Conservation (phyloP, 768 basidiomycete genomes). For the Gyrodon lividus region DNA sequence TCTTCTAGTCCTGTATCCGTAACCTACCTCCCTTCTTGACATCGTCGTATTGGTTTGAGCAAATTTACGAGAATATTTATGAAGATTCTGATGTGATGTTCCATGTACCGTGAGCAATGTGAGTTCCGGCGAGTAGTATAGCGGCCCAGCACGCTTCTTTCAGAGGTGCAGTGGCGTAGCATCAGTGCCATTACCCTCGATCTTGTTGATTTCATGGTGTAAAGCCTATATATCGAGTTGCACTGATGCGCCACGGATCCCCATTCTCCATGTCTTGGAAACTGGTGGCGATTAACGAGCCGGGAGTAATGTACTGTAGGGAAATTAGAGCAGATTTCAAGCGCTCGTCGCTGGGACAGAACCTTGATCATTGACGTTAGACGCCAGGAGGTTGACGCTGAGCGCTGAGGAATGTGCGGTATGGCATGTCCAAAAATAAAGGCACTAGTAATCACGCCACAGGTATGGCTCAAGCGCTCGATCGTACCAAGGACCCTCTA, state of each 20-base stretch:
- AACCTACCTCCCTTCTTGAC: constrained; percentile 20
- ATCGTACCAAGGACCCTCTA: too few species aligned
- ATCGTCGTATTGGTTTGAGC: constrained; percentile 17
- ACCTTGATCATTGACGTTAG: too few species aligned
- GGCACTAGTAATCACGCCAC: too few species aligned
- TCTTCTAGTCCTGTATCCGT: constrained; percentile 36
- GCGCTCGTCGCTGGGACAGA: too few species aligned
- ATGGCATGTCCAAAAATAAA: too few species aligned
- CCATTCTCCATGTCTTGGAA: background rate
- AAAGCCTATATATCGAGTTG: background rate
- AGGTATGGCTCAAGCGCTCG: too few species aligned
- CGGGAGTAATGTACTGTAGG: too few species aligned
- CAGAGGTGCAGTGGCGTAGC: background rate
- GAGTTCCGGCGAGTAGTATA: background rate
- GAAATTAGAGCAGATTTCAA: too few species aligned
- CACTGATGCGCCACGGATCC: constrained; percentile 9
- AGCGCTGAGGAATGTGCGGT: too few species aligned
- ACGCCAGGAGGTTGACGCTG: too few species aligned
- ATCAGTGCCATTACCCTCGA: background rate
- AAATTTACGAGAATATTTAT: constrained; percentile 32
- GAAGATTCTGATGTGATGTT: background rate
- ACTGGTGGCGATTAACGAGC: too few species aligned
- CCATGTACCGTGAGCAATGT: background rate
- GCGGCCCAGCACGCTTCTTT: background rate
- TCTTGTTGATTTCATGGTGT: background rate